These are phyloP conservation scores for Gossypium trilobum DNA, from an alignment of 441 rosid genomes.

Conservation along the genomic window DNA sequence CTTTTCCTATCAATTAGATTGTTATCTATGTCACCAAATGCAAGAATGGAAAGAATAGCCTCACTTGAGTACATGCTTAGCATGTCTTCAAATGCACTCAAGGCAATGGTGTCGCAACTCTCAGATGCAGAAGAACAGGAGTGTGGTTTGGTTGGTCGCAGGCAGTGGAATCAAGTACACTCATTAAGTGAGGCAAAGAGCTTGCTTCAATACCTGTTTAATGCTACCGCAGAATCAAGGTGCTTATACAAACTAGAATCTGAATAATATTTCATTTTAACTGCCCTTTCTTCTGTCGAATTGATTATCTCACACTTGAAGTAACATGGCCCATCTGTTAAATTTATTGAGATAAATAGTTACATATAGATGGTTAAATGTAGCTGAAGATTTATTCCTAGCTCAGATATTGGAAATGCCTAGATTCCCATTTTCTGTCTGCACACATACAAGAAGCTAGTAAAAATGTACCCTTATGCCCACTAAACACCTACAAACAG, in stretches of 20 bases:
- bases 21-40: conserved; percentile 46
- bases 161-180: conserved; percentile 51
- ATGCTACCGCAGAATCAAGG: conserved; percentile 52
- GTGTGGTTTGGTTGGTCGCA: conserved; percentile 38
- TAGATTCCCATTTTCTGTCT: neutral
- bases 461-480: neutral
- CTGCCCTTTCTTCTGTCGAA: neutral
- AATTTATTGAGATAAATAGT: neutral
- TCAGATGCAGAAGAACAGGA: conserved; percentile 65
- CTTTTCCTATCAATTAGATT: conserved; percentile 24
- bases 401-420: neutral
- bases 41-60: conserved; percentile 47
- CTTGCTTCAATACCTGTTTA: conserved; percentile 54
- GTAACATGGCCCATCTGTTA: neutral
- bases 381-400: neutral
- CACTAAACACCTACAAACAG: neutral
- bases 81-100: conserved; percentile 51
- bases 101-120: conserved; percentile 59
- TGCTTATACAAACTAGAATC: conserved; percentile 20
- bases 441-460: neutral
- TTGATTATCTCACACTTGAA: neutral
- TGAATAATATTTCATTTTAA: neutral
- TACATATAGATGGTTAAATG: neutral
- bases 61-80: conserved; percentile 57
- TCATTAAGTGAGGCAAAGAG: conserved; percentile 55